Conservation (phyloP, 192 early-diverging fungal genomes). For the Linnemannia zychae region DNA sequence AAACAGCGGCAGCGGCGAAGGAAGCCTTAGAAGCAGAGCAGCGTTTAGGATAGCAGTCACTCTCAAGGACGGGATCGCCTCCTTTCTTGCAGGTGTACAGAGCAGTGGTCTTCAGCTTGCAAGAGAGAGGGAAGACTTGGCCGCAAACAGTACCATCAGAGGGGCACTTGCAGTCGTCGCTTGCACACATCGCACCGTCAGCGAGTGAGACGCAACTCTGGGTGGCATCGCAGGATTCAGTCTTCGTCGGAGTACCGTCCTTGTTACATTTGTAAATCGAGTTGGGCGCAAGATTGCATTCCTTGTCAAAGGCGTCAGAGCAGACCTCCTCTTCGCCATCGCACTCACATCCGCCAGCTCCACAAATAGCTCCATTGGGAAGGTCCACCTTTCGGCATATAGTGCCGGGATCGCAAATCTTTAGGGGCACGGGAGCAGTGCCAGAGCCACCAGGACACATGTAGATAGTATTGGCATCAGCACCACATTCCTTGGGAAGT, state of each 20-base stretch:
- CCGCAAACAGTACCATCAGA: constrained; percentile 2
- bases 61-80: neutral
- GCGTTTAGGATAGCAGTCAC: neutral
- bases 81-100: constrained; percentile 8
- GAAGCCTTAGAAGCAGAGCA: neutral
- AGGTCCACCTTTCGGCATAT: neutral
- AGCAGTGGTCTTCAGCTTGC: neutral
- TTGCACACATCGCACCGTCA: neutral
- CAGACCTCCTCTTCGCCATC: neutral
- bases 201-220: neutral
- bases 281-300: neutral
- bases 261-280: constrained; percentile 1
- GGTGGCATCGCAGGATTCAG: neutral
- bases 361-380: neutral
- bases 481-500: neutral
- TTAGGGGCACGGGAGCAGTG: neutral
- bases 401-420: neutral
- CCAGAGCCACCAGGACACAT: neutral
- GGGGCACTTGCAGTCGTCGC: neutral
- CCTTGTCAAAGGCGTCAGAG: neutral
- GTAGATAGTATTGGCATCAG: neutral
- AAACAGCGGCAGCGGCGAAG: neutral
- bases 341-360: neutral
- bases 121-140: neutral
- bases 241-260: neutral